phyloP scores from a whole-genome alignment of 768 basidiomycete genomes.

The Termitomyces sp. region DNA sequence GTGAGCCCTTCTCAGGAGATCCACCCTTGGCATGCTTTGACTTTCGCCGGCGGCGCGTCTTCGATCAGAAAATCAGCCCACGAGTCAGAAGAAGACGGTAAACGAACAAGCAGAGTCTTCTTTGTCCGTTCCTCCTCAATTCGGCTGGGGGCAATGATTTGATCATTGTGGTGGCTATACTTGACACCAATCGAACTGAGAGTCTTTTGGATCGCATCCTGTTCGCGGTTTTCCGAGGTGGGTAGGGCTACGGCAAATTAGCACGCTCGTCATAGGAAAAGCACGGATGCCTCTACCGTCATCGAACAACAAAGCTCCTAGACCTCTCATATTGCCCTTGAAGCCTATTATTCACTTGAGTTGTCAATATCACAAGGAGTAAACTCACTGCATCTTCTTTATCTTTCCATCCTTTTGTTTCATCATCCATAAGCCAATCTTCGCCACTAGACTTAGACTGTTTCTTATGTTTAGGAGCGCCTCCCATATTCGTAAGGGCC shows the following conservation, averaged over 20 bases:
- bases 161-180: conserved; percentile 74
- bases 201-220: conserved; percentile 46
- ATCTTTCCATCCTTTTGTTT: conserved; percentile 31
- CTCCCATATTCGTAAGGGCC: conserved; percentile 68
- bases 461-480: conserved; percentile 30
- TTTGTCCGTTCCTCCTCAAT: conserved; percentile 63
- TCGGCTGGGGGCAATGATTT: conserved; percentile 58
- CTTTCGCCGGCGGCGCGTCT: conserved; percentile 21
- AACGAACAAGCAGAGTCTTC: conserved; percentile 42
- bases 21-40: conserved; percentile 13
- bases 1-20: conserved; percentile 18
- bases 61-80: conserved; percentile 16
- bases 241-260: conserved; percentile 28
- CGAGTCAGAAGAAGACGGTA: background rate
- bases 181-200: conserved; percentile 56
- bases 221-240: conserved; percentile 24
- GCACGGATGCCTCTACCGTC: conserved; percentile 39
- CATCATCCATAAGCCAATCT: conserved; percentile 38
- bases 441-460: conserved; percentile 20
- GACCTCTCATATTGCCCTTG: conserved; percentile 51
- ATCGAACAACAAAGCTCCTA: conserved; percentile 65
- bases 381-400: conserved; percentile 34
- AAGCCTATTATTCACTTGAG: background rate
- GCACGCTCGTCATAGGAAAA: background rate
- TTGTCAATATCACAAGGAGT: background rate